A percentile compares a stretch with the other conserved stretches of the same genome.
These are phyloP conservation scores for Thuidium tamariscinum DNA, from an alignment of 225 moss, liverwort and hornwort species.

Conservation along the genomic window DNA sequence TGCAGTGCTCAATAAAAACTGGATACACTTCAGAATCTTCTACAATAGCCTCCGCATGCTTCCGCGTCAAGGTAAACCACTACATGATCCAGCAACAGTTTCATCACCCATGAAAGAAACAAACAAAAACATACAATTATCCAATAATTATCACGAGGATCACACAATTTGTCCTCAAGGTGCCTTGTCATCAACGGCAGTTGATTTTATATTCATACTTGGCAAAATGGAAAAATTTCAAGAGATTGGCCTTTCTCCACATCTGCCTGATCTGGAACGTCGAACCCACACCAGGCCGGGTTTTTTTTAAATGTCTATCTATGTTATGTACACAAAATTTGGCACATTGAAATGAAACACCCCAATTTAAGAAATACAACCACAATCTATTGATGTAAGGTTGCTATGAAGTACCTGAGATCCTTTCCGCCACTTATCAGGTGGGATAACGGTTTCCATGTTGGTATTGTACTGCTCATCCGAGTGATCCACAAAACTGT, in stretches of 20 bases:
- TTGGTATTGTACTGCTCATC: conserved; percentile 70
- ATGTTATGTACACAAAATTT: neutral
- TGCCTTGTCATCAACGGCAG: neutral
- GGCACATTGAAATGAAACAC: neutral
- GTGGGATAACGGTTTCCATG: conserved; percentile 55
- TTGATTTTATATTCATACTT: neutral
- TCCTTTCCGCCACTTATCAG: conserved; percentile 83
- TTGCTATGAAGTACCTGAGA: conserved; percentile 50
- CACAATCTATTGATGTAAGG: too few species aligned
- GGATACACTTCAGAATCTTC: conserved; percentile 50
- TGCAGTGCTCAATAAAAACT: conserved; percentile 57
- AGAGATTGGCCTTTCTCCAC: neutral
- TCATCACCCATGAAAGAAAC: neutral
- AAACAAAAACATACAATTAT: neutral
- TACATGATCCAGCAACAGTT: conserved; percentile 1
- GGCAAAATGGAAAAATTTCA: neutral
- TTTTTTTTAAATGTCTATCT: too few species aligned
- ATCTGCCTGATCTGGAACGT: neutral
- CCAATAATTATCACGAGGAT: neutral
- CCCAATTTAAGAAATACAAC: neutral
- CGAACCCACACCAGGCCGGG: neutral
- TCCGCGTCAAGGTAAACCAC: conserved; percentile 76
- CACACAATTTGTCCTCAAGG: neutral
- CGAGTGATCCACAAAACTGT: conserved; percentile 62
- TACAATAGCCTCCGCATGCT: conserved; percentile 62